Evolutionary conservation across 352 stramenopile genomes (phyloP).

Genomic region (Pythium dissotocum): DNA sequence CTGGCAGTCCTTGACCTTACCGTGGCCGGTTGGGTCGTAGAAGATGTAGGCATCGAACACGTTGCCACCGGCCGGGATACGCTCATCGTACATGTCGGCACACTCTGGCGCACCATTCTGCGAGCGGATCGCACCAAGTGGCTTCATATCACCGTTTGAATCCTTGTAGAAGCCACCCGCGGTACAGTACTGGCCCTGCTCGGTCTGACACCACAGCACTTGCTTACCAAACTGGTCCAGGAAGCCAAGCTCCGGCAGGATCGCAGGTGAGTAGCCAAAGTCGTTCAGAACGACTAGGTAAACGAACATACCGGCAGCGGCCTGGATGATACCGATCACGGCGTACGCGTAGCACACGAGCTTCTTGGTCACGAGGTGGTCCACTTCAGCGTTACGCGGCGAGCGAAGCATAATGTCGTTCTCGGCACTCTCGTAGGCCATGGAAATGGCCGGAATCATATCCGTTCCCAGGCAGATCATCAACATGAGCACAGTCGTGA

Average conservation of each 20-base stretch:
- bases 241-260: slow-evolving; percentile 73
- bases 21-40: slow-evolving; percentile 60
- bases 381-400: slow-evolving; percentile 75
- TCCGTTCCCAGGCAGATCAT: slow-evolving; percentile 91
- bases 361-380: slow-evolving; percentile 88
- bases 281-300: slow-evolving; percentile 89
- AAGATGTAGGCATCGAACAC: slow-evolving; percentile 79
- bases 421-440: slow-evolving; percentile 89
- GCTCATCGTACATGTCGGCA: slow-evolving; percentile 43
- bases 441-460: slow-evolving; percentile 91
- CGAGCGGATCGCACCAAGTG: slow-evolving; percentile 30
- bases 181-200: slow-evolving; percentile 61
- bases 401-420: slow-evolving; percentile 87
- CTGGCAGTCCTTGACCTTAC: slow-evolving; percentile 80
- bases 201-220: slow-evolving; percentile 75
- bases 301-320: slow-evolving; percentile 83
- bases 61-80: slow-evolving; percentile 51
- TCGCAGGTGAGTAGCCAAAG: slow-evolving; percentile 80
- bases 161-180: slow-evolving; percentile 64
- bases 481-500: slow-evolving; percentile 92
- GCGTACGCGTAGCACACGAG: slow-evolving; percentile 90
- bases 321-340: slow-evolving; percentile 89
- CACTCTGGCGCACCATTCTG: slow-evolving; percentile 28
- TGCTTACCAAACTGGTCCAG: slow-evolving; percentile 56
- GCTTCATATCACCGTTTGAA: slow-evolving; percentile 23